Evolutionary conservation across 148 eudicot species (phyloP), one percentile per base, ranked within the genome.

Genomic region (Rheum nobile): DNA sequence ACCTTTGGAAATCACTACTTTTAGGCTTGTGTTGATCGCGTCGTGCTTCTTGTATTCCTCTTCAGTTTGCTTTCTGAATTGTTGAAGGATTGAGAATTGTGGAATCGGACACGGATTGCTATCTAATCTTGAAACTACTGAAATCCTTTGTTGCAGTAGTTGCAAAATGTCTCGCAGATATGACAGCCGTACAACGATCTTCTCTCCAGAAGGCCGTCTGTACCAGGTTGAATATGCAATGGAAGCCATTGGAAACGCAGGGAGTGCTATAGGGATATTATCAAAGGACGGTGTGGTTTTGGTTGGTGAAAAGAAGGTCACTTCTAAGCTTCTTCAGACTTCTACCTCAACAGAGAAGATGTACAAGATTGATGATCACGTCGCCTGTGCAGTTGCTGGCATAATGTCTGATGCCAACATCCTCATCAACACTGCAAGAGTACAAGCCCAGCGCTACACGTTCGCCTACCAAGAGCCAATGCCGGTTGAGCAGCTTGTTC

Each of bases 201-300:
- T 94, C 85, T 94, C 97, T 34, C 98, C 96, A 6, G 97, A 94
- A 84, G 98, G 98, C 39, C 94, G 97, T 67, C 93, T 94, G 6
- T 94, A 91, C 85, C 97, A 94, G 71, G 98, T 94, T 1, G 98
- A 94, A 75, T 94, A 91, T 76, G 98, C 98, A 12, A 91, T 93
- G 97, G 97, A 93, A 77, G 98, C 98, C 26, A 89, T 93, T 41
- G 95, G 98, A 22, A 93, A 93, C 72, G 98, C 97, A 22, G 92
- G 95, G 26, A 84, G 90, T 74, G 97, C 98, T 24, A 86, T 93
- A 8, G 98, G 98, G 19, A 88, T 93, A 38, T 71, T 91, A 55
- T 83, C 89, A 4, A 91, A 86, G 70, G 98, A 89, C 44, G 97
- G 95, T 39, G 95, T 91, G 55, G 92, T 91, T 19, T 78, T 94